Percentiles rank a stretch among this genome's conserved stretches.
Conservation (phyloP, 2,329 filamentous ascomycete species). For the Fusarium brachygibbosum region DNA sequence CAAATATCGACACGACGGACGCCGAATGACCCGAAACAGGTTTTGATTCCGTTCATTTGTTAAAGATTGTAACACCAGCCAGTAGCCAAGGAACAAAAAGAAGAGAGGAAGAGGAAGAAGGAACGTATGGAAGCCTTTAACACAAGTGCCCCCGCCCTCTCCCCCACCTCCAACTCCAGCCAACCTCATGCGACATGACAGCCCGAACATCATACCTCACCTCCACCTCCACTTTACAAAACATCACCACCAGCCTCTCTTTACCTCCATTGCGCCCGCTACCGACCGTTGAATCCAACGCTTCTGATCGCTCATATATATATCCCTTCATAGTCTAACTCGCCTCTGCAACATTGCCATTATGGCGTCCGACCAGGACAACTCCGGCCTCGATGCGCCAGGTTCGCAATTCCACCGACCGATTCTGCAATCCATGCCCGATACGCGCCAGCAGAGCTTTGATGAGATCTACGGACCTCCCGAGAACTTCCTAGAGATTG, state of each 20-base stretch:
- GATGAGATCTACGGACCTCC: slow-evolving; percentile 99
- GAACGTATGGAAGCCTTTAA: neutral
- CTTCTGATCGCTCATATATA: neutral
- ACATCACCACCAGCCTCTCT: slow-evolving; percentile 25
- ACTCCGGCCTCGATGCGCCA: slow-evolving; percentile 49
- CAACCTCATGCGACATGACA: slow-evolving; percentile 33
- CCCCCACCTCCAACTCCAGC: slow-evolving; percentile 23
- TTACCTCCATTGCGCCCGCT: neutral
- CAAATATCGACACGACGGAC: slow-evolving; percentile 2
- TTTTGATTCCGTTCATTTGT: slow-evolving; percentile 10
- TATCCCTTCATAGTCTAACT: neutral
- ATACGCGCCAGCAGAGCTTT: slow-evolving; percentile 90
- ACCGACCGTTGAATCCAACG: neutral
- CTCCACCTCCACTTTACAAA: slow-evolving; percentile 15
- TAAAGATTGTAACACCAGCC: neutral
- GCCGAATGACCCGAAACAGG: slow-evolving; percentile 26
- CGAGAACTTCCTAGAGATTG: slow-evolving; percentile 99
- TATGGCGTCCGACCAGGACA: slow-evolving; percentile 59
- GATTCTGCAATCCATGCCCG: slow-evolving; percentile 75
- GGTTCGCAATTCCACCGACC: slow-evolving; percentile 61
- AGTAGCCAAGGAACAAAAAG: neutral
- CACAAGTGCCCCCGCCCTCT: slow-evolving; percentile 27
- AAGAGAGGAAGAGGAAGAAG: neutral
- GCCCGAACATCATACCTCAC: slow-evolving; percentile 15
- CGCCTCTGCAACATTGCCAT: slow-evolving; percentile 52